Evolutionary conservation across 78 protist genomes (phyloP), one percentile per base, ranked within the genome.

Genomic region (Andalucia godoyi): DNA sequence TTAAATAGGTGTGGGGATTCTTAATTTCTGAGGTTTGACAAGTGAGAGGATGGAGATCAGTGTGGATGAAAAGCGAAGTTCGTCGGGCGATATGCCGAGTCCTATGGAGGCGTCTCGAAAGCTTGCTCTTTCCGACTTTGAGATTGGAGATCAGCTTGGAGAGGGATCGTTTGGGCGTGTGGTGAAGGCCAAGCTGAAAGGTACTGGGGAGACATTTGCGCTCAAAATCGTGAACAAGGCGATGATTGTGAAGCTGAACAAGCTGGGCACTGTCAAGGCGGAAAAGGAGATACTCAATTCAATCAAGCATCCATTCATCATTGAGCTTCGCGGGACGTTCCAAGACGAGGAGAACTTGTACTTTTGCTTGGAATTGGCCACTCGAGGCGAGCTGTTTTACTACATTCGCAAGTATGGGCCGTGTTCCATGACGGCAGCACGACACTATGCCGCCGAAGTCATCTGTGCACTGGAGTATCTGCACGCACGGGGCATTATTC

Each of bases 251-350:
- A 51, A 62, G 29, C 73, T 57, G 57, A 80, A 76, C 50, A 77
- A 81, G 46, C 12, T 74, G 29, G 72, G 72, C 58, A 73, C 67
- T 49, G 87, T 82, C 23, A 64, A 77, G 50, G 67, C 70, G n/a
- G 91, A 85, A 47, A 54, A 70, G 38, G 58, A 73, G 43, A 82
- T 86, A 10, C 50, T 83, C 41, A 65, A 75, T 46, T 45, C 57
- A 27, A 27, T 84, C 43, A 79, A 84, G 37, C 89, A 88, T 61
- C 90, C 89, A 29, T 79, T 70, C 63, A 57, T 88, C 23, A 66
- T 88, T 32, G 81, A 81, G 42, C 57, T 88, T 32, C 70, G 36
- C 45, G 53, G 53, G 39, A 82, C 93, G 2, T 85, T 84, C 57
- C 88, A 79, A 32, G 84, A 72, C 47, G 34, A 23, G 25, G 21